Evolutionary conservation across 176 grass and related monocot genomes (phyloP), one percentile per base, ranked within the genome.

Genomic region (Otatea glauca): DNA sequence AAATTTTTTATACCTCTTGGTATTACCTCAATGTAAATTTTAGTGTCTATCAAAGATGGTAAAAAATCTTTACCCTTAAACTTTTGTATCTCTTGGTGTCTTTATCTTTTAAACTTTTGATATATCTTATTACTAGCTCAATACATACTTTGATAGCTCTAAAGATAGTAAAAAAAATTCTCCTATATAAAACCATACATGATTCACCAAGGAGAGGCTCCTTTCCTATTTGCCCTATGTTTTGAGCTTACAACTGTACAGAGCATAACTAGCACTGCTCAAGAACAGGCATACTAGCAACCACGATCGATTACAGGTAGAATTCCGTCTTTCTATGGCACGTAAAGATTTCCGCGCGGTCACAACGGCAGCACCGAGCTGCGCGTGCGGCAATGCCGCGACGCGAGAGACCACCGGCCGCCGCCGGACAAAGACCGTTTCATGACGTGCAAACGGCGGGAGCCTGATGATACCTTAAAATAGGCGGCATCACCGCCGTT

Each of bases 341-440:
- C 17, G 4, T 29, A 13, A 5, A 43, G 4, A 35, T 59, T 47
- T 29, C 75, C 9, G 11, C 29, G 29, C 5, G 4, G 1, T 90
- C 65, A 90, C 8, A 54, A 32, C 4, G 88, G 88, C n/a, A 86
- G 79, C 23, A 90, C 13, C 12, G 74, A 87, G 74, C 74, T 68
- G 20, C 59, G 64, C 4, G 50, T 7, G 61, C 84, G 50, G 51
- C 61, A 29, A 48, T 83, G 80, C 54, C 42, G 41, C 68, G 84
- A 38, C 9, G 42, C 5, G 27, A 80, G 13, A 35, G 68, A 20
- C 69, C 89, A 60, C 68, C 75, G 68, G 75, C 80, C 56, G 69
- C 68, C 80, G 69, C 43, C 85, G 42, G 89, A 84, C 69, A 70
- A 15, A 12, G 85, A 75, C 68, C 80, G 75, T 65, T 81, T 62